Evolutionary conservation across 2,329 filamentous ascomycete species (phyloP).

Genomic region (Xylariales sp.): DNA sequence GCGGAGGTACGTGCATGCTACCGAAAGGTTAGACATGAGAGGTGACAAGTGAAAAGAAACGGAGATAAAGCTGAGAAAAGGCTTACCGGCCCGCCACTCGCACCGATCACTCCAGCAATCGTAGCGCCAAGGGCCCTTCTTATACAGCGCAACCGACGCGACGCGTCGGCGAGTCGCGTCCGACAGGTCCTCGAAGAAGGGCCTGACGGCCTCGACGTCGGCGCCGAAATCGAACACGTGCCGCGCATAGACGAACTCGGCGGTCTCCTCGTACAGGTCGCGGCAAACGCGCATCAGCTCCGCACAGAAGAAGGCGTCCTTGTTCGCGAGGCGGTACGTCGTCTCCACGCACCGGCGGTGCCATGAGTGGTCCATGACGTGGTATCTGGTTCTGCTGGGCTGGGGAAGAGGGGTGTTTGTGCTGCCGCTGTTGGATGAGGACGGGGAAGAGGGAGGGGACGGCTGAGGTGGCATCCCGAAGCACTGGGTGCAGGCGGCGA

Average conservation of each 20-base stretch:
- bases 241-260: slow-evolving; percentile 64
- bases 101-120: slow-evolving; percentile 64
- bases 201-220: slow-evolving; percentile 69
- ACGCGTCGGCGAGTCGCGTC: slow-evolving; percentile 60
- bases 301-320: slow-evolving; percentile 53
- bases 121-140: slow-evolving; percentile 62
- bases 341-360: slow-evolving; percentile 60
- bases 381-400: slow-evolving; percentile 52
- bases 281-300: slow-evolving; percentile 60
- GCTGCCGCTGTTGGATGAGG: too few species aligned
- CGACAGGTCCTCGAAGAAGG: slow-evolving; percentile 69
- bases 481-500: too few species aligned
- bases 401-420: slow-evolving; percentile 25
- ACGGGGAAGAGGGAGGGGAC: too few species aligned
- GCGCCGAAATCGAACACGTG: slow-evolving; percentile 70
- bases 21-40: background rate
- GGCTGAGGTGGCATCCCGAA: too few species aligned
- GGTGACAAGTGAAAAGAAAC: background rate
- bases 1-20: slow-evolving; percentile 60
- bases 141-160: slow-evolving; percentile 63
- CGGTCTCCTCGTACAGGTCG: slow-evolving; percentile 66
- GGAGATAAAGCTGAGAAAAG: background rate
- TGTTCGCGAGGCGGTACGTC: slow-evolving; percentile 62
- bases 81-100: slow-evolving; percentile 61
- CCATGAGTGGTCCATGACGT: slow-evolving; percentile 55